phyloP scores from a whole-genome alignment of 106 monocot genomes.

The Apostasia shenzhenica region DNA sequence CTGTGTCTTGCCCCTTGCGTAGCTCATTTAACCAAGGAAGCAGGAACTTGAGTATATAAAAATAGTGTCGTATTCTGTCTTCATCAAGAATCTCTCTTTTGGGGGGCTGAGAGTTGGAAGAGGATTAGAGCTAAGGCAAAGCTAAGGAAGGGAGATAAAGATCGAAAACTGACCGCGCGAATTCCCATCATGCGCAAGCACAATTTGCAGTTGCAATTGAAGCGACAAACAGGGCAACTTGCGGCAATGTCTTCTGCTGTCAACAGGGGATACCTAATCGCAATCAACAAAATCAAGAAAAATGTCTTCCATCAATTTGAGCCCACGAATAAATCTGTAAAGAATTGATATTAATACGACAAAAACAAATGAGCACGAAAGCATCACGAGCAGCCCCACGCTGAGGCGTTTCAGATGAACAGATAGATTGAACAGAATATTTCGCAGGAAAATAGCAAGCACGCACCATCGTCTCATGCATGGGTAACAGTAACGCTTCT shows the following conservation, averaged over 20 bases:
- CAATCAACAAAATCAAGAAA: neutral
- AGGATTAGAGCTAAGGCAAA: neutral
- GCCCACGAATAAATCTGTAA: neutral
- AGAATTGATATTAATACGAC: neutral
- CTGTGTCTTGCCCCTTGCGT: constrained; percentile 32
- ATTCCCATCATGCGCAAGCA: constrained; percentile 29
- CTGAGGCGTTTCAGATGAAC: neutral
- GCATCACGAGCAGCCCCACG: neutral
- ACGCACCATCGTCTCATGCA: constrained; percentile 17
- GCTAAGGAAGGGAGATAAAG: neutral
- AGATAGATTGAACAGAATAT: neutral
- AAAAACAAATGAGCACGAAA: neutral
- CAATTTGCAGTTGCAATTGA: constrained; percentile 41
- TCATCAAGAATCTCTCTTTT: neutral
- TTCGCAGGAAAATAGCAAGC: neutral
- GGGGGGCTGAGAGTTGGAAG: constrained; percentile 5
- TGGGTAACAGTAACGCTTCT: constrained; percentile 19
- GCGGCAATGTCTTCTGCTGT: constrained; percentile 14
- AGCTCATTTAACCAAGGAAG: constrained; percentile 26
- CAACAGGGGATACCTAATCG: constrained; percentile 27
- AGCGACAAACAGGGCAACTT: constrained; percentile 25
- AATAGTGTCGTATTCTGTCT: constrained; percentile 6
- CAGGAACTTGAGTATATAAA: constrained; percentile 7
- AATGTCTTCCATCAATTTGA: neutral
- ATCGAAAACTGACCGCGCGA: constrained; percentile 9